A percentile compares a stretch with the other conserved stretches of the same genome.
These are phyloP conservation scores for Hymenoscyphus linearis DNA, from an alignment of 2,329 filamentous ascomycete species.

Conservation along the genomic window DNA sequence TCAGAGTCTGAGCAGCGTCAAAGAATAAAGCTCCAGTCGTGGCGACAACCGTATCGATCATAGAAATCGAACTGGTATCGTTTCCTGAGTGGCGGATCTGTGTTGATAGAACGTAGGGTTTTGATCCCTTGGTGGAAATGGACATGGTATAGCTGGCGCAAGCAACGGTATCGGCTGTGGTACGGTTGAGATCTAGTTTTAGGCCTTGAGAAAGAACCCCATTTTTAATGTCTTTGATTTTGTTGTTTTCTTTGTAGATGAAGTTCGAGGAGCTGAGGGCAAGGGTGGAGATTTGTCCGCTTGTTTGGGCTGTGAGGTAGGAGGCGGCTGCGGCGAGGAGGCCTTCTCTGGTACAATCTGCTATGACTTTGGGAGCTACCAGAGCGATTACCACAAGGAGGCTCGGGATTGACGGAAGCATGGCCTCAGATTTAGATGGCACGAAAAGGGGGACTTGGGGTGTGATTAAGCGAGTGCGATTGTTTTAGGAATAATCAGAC, in stretches of 20 bases:
- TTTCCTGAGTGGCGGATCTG: conserved; percentile 12
- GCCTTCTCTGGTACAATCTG: conserved; percentile 11
- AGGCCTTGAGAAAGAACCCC: conserved; percentile 5
- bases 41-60: conserved; percentile 17
- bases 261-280: conserved; percentile 6
- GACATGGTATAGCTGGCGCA: conserved; percentile 15
- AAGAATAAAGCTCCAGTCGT: conserved; percentile 14
- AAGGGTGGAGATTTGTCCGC: conserved; percentile 2
- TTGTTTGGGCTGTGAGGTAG: conserved; percentile 9
- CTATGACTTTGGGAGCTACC: not conserved
- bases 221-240: conserved; percentile 4
- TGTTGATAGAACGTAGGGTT: conserved; percentile 15
- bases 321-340: conserved; percentile 5
- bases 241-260: conserved; percentile 15
- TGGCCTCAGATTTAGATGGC: not conserved
- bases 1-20: conserved; percentile 8
- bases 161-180: conserved; percentile 11
- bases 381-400: not conserved
- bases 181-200: conserved; percentile 9
- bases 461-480: not conserved
- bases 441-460: not conserved
- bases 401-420: not conserved
- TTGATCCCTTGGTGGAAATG: conserved; percentile 6
- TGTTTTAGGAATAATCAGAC: no score
- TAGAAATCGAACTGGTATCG: conserved; percentile 7